These are phyloP conservation scores for Artemisia tridentata DNA, from an alignment of 129 eudicot species.

Conservation along the genomic window DNA sequence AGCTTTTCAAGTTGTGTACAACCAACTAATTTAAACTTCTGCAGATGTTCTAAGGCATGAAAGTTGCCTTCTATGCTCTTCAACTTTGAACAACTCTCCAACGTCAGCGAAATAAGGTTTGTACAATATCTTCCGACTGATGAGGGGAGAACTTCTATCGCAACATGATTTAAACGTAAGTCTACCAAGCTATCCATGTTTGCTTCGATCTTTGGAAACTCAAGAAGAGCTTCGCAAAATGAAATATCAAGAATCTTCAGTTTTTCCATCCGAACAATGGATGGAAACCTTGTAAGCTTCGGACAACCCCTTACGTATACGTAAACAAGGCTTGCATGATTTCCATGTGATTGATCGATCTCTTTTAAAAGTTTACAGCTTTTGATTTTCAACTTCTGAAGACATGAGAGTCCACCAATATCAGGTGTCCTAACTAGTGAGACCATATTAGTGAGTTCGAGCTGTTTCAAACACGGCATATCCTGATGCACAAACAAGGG, in stretches of 20 bases:
- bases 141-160: constrained; percentile 1
- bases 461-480: not conserved
- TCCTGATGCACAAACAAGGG: not conserved
- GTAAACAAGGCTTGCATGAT: not conserved
- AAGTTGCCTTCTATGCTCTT: not conserved
- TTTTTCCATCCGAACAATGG: not conserved
- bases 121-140: not conserved
- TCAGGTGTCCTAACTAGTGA: not conserved
- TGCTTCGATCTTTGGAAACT: not conserved
- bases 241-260: not conserved
- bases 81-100: not conserved
- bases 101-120: not conserved
- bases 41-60: not conserved
- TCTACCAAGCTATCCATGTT: not conserved
- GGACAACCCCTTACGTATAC: not conserved
- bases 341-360: not conserved
- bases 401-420: not conserved
- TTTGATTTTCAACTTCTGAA: not conserved
- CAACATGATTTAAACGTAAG: not conserved
- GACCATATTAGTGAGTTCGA: not conserved
- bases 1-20: not conserved
- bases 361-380: not conserved
- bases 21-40: not conserved
- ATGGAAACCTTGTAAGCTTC: not conserved
- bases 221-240: not conserved